Evolutionary conservation across 2,329 filamentous ascomycete genomes (phyloP), one percentile per base, ranked within the genome.

Genomic region (Penicillium hordei): DNA sequence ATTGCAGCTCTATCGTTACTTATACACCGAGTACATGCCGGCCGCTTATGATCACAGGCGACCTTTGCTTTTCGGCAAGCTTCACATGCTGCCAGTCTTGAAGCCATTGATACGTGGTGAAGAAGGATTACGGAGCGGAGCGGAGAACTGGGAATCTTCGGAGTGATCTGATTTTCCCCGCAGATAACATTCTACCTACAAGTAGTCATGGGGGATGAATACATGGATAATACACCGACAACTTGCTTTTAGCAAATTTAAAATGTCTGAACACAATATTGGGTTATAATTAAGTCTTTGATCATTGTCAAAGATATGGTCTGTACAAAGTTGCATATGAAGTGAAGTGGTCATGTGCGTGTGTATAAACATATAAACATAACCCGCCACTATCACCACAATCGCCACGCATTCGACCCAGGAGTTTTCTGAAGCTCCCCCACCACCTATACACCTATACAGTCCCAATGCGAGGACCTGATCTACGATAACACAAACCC

Each of bases 61-160:
- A 65, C 56, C 27, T 68, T 67, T 23, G 65, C 58, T 45, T 65
- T 66, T 23, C 65, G 62, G 59, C 65, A 67, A 21, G 65, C 55
- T 52, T 67, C 65, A 52, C 65, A 67, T 38, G 65, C 65, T n/a
- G 65, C 64, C 50, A 64, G 48, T 43, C 65, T 58, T 38, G 64
- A 65, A 27, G 64, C 59, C 65, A 67, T 67, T 29, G 42, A 51
- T 50, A 44, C 46, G 17, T 48, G 19, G 46, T 58, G 36, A 45
- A 50, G 53, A 19, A 21, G 25, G 33, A 45, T 45, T 45, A 27
- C 48, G 54, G 54, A 56, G 54, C 49, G 40, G 55, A 57, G 55
- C 65, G 65, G 65, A 57, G 55, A 57, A 57, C 34, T 63, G 58
- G 59, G 54, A 31, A 43, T 46, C n/a, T 43, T 57, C 55, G 49